Percentiles rank a stretch among this genome's conserved stretches.
Evolutionary conservation across 441 rosid species (phyloP).

Genomic region (Croton laevigatus): DNA sequence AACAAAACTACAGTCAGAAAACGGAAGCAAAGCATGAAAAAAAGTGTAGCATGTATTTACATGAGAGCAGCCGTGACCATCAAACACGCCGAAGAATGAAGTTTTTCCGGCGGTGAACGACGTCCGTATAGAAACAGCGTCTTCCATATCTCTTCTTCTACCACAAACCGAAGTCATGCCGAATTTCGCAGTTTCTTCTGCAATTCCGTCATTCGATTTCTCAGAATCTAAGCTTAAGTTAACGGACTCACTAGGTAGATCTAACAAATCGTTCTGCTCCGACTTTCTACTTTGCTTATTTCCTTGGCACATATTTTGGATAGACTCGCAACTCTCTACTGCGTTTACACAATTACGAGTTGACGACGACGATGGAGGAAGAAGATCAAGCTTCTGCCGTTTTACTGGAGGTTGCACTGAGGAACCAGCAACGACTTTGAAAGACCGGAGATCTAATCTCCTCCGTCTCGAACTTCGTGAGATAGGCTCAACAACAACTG

Average conservation of each 20-base stretch:
- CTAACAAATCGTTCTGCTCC: neutral
- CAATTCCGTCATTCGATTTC: slow-evolving; percentile 9
- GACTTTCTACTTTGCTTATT: neutral
- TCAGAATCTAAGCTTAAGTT: neutral
- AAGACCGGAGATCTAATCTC: slow-evolving; percentile 54
- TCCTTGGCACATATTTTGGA: neutral
- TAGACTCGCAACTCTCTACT: slow-evolving; percentile 15
- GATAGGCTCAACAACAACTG: slow-evolving; percentile 43
- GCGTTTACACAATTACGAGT: slow-evolving; percentile 25
- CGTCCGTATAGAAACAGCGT: slow-evolving; percentile 65
- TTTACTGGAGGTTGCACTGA: slow-evolving; percentile 41
- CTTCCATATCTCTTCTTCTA: slow-evolving; percentile 87
- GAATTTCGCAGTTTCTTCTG: slow-evolving; percentile 35
- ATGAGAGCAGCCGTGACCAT: slow-evolving; percentile 98
- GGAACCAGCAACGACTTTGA: slow-evolving; percentile 42
- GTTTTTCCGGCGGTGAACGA: slow-evolving; percentile 26
- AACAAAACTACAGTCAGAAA: neutral
- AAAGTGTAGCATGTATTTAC: slow-evolving; percentile 28
- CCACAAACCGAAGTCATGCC: slow-evolving; percentile 91
- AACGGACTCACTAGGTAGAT: neutral
- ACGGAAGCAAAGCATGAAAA: no score
- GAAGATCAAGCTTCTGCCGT: slow-evolving; percentile 38
- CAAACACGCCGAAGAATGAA: slow-evolving; percentile 70
- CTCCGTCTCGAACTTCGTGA: slow-evolving; percentile 48
- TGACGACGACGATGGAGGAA: neutral